Conservation (phyloP, 2,329 filamentous ascomycete genomes). For the Ophiostoma novo-ulmi region DNA sequence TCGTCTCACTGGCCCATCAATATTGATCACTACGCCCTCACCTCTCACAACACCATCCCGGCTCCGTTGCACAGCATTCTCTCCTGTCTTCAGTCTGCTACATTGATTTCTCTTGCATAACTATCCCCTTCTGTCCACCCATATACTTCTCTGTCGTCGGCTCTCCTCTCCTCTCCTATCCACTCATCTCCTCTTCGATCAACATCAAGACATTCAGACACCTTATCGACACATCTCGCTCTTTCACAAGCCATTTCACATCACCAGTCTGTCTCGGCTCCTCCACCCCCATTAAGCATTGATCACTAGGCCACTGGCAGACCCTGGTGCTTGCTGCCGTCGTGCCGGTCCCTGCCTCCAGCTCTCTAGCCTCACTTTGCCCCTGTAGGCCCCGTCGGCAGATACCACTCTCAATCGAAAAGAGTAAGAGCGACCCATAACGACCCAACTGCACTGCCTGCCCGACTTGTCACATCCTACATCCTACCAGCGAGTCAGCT, state of each 20-base stretch:
- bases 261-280: not conserved
- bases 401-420: not conserved
- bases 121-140: not conserved
- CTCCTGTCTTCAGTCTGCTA: not conserved
- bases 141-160: not conserved
- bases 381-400: conserved; percentile 13
- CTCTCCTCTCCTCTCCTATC: not conserved
- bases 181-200: not conserved
- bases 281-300: not conserved
- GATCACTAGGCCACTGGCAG: not conserved
- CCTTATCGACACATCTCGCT: not conserved
- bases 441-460: conserved; percentile 4
- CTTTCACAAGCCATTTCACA: no score
- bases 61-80: not conserved
- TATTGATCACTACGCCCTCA: not conserved
- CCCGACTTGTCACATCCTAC: not conserved
- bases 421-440: conserved; percentile 4
- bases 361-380: conserved; percentile 12
- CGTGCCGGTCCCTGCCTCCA: conserved; percentile 10
- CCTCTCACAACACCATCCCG: not conserved
- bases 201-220: not conserved
- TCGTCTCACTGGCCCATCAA: not conserved
- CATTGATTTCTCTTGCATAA: not conserved
- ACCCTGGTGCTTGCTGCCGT: not conserved
- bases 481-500: not conserved